Conservation (phyloP, 2,329 filamentous ascomycete species). For the Phaeomoniella chlamydospora region DNA sequence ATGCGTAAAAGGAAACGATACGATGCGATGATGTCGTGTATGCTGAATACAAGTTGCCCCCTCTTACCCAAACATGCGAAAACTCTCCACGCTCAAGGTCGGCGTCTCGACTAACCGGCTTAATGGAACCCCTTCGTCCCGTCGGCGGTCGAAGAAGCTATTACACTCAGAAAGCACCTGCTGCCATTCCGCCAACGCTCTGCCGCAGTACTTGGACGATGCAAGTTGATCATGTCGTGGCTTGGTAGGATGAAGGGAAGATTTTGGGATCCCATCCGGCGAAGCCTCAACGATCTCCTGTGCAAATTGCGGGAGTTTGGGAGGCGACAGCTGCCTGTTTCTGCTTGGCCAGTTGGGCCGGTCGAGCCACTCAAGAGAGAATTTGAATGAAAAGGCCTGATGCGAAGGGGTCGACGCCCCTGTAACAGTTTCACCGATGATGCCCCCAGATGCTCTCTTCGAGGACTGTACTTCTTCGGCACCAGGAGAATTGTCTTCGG, state of each 20-base stretch:
- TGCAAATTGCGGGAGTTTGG: constrained; percentile 41
- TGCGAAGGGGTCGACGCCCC: constrained; percentile 26
- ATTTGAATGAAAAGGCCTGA: constrained; percentile 49
- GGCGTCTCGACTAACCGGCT: constrained; percentile 47
- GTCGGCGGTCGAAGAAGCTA: constrained; percentile 47
- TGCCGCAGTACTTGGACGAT: constrained; percentile 43
- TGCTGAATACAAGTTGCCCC: too few relatives aligned
- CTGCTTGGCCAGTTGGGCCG: constrained; percentile 33
- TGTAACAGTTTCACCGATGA: constrained; percentile 11
- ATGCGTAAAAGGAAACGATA: too few relatives aligned
- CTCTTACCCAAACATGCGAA: constrained; percentile 26
- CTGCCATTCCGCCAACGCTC: constrained; percentile 50
- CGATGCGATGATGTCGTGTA: too few relatives aligned
- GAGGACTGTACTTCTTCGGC: constrained; percentile 9
- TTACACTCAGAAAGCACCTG: constrained; percentile 47
- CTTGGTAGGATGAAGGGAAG: constrained; percentile 8
- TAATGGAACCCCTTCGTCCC: constrained; percentile 44
- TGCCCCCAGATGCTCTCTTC: constrained; percentile 11
- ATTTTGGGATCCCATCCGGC: constrained; percentile 8
- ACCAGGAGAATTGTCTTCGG: constrained; percentile 14
- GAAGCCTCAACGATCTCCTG: constrained; percentile 29
- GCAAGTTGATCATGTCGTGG: constrained; percentile 17
- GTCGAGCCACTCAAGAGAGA: constrained; percentile 52
- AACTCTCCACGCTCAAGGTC: constrained; percentile 45
- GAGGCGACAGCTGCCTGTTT: constrained; percentile 39